Evolutionary conservation across 176 grass and related monocot species (phyloP).

Genomic region (Phragmites australis): DNA sequence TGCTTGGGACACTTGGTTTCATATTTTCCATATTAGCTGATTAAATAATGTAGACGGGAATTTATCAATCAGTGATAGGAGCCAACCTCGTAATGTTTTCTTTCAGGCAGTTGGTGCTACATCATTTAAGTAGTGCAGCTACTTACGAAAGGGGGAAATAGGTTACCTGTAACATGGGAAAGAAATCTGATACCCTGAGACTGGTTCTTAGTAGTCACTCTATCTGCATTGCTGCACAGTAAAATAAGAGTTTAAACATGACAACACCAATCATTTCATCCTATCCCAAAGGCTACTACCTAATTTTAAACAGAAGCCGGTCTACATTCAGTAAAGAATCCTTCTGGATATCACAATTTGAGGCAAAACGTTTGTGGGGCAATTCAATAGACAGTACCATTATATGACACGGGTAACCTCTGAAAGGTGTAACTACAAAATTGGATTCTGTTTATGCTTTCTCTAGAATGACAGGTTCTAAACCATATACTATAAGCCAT

Average conservation of each 20-base stretch:
- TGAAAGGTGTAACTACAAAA: not conserved
- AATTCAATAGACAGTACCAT: not conserved
- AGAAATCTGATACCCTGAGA: conserved; percentile 97
- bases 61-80: not conserved
- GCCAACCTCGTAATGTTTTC: not conserved
- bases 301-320: conserved; percentile 2
- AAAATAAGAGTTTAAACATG: conserved; percentile 8
- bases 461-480: not conserved
- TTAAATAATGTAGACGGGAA: not conserved
- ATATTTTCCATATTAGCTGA: conserved; percentile 40
- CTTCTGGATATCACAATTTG: not conserved
- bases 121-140: not conserved
- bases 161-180: conserved; percentile 80
- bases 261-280: not conserved
- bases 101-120: not conserved
- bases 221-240: conserved; percentile 77
- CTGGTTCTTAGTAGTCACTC: conserved; percentile 70
- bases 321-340: conserved; percentile 4
- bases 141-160: not conserved
- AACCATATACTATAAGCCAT: not conserved
- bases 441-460: not conserved
- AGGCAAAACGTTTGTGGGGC: not conserved
- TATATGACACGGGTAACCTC: not conserved
- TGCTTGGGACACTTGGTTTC: conserved; percentile 33
- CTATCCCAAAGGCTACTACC: not conserved